A percentile compares a stretch with the other conserved stretches of the same genome.
Conservation (phyloP, 2,329 filamentous ascomycete genomes). For the Paecilomyces variotii region DNA sequence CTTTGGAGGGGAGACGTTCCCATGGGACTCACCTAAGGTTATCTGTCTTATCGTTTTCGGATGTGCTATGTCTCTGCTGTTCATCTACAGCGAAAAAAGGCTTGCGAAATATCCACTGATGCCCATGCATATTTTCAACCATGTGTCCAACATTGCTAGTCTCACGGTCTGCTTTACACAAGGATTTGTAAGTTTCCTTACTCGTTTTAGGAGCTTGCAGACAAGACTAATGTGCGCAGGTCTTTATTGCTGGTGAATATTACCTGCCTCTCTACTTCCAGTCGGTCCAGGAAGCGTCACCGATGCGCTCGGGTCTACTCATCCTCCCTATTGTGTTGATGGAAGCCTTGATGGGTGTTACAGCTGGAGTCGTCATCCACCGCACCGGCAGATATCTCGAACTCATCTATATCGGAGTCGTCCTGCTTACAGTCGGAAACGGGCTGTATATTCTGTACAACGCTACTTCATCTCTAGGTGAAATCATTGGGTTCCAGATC, state of each 20-base stretch:
- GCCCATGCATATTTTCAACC: slow-evolving; percentile 54
- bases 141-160: slow-evolving; percentile 49
- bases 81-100: slow-evolving; percentile 56
- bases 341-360: slow-evolving; percentile 38
- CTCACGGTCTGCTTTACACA: slow-evolving; percentile 45
- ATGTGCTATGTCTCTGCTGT: slow-evolving; percentile 38
- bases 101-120: slow-evolving; percentile 62
- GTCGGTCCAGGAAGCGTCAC: slow-evolving; percentile 53
- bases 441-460: slow-evolving; percentile 40
- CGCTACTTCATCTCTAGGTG: slow-evolving; percentile 26
- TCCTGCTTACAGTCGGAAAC: slow-evolving; percentile 38
- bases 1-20: slow-evolving; percentile 46
- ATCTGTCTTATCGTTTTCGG: slow-evolving; percentile 49
- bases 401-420: slow-evolving; percentile 38
- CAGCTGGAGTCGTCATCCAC: slow-evolving; percentile 42
- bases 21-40: slow-evolving; percentile 48
- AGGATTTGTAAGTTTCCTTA: slow-evolving; percentile 32
- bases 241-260: slow-evolving; percentile 59
- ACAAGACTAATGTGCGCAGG: slow-evolving; percentile 22
- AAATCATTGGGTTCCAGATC: slow-evolving; percentile 43
- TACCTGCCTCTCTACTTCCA: slow-evolving; percentile 70
- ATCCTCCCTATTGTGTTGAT: slow-evolving; percentile 52
- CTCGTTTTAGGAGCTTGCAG: neutral
- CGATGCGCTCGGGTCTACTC: slow-evolving; percentile 51
- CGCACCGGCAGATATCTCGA: slow-evolving; percentile 43